Conservation (phyloP, 139 green algal genomes). For the Auxenochlorella protothecoides region DNA sequence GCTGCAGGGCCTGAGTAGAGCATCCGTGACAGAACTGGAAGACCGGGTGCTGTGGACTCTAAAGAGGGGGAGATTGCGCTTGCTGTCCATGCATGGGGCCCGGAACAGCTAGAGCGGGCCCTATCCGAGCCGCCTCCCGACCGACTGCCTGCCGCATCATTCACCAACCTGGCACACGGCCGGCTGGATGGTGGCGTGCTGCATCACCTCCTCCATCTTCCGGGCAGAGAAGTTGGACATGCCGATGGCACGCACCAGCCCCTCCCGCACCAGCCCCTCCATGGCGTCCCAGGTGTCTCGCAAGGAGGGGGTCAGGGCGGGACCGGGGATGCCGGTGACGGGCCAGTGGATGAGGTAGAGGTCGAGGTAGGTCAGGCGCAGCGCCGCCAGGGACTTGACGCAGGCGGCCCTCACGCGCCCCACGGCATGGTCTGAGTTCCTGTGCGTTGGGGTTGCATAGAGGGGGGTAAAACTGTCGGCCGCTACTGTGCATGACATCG, state of each 20-base stretch:
- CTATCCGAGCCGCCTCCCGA: not conserved
- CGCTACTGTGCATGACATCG: no score
- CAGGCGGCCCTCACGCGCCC: slow-evolving; percentile 17
- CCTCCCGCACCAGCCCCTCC: slow-evolving; percentile 53
- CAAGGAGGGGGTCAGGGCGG: slow-evolving; percentile 36
- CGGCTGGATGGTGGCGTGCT: slow-evolving; percentile 38
- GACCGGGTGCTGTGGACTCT: no score
- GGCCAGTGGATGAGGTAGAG: slow-evolving; percentile 70
- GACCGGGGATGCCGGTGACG: slow-evolving; percentile 40
- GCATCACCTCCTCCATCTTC: slow-evolving; percentile 58
- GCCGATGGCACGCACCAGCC: slow-evolving; percentile 62
- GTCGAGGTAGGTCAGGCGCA: slow-evolving; percentile 76
- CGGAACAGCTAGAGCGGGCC: not conserved
- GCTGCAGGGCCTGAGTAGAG: not conserved
- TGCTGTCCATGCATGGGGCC: not conserved
- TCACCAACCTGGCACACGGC: slow-evolving; percentile 58
- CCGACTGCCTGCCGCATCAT: not conserved
- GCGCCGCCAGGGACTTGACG: slow-evolving; percentile 48
- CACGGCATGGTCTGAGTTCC: slow-evolving; percentile 25
- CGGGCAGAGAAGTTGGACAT: slow-evolving; percentile 65
- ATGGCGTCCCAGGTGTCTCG: slow-evolving; percentile 35
- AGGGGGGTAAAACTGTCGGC: no score
- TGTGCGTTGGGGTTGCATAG: not conserved
- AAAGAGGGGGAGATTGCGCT: not conserved
- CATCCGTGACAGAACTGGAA: no score